Evolutionary conservation across 352 stramenopile genomes (phyloP), one percentile per base, ranked within the genome.

Genomic region (Vaucheria bursata): DNA sequence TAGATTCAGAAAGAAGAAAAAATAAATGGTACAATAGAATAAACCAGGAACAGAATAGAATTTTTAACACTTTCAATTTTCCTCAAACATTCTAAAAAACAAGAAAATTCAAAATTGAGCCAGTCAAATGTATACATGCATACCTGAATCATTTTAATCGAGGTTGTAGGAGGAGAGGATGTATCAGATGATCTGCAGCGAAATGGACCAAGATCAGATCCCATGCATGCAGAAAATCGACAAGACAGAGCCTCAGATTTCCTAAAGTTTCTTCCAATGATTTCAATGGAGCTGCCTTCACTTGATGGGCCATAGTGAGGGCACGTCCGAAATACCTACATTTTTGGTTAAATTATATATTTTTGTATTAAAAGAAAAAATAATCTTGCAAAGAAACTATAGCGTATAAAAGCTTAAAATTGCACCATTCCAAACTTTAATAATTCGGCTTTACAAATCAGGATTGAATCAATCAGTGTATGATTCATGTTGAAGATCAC

Each of bases 261-360:
- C 2, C 87, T 80, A 78, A 98, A 98, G 85, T 98, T 97, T 25
- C 92, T 87, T 0, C 94, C 95, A 40, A 98, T 93, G 2, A 98
- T 1, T 91, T 75, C 12, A 12, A 12, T 12, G 39, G 39, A 50
- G 39, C 49, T 71, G 18, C 73, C 39, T 66, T 86, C n/a, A 87
- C 38, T 88, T 87, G 36, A 33, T 79, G 37, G 77, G 76, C 34
- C 79, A 64, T 1, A 88, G 80, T 40, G 75, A 83, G 0, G 78
- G 72, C 73, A 80, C 68, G 75, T 72, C 7, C 72, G 78, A 37
- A 80, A 78, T 31, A 68, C 53, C 53, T 68, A 34, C 8, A n/a
- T n/a, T n/a, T n/a, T n/a, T n/a, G n/a, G n/a, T 59, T 18, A 18
- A 59, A 18, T 18, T 59, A 59, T 59, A 59, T 59, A 18, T 59